Evolutionary conservation across 2,329 filamentous ascomycete genomes (phyloP).

Genomic region (Arthrinium phaeospermum): DNA sequence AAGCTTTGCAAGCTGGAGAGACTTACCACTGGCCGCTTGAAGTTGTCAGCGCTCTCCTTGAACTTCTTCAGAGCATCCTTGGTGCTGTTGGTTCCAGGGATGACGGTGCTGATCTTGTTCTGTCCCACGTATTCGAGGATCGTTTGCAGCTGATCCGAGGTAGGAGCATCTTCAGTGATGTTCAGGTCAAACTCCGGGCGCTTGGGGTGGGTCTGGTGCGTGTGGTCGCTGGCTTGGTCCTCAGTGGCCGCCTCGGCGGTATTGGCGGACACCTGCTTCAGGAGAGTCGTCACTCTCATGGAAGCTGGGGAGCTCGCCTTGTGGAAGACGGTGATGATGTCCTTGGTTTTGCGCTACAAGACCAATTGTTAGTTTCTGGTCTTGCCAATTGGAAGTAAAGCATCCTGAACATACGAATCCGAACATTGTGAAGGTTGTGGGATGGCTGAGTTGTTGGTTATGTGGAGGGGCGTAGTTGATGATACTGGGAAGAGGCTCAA

Average conservation of each 20-base stretch:
- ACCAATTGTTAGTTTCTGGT: background rate
- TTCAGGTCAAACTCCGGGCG: constrained; percentile 84
- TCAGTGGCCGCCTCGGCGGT: constrained; percentile 71
- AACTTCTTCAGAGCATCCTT: constrained; percentile 82
- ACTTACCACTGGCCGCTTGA: constrained; percentile 80
- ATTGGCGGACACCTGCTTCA: constrained; percentile 80
- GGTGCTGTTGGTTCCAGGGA: constrained; percentile 75
- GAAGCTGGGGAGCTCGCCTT: constrained; percentile 77
- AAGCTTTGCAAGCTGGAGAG: background rate
- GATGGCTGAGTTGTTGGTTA: background rate
- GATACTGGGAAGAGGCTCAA: background rate
- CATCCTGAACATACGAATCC: constrained; percentile 47
- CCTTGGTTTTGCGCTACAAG: constrained; percentile 74
- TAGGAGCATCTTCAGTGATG: constrained; percentile 80
- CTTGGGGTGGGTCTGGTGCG: constrained; percentile 58
- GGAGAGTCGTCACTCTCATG: constrained; percentile 71
- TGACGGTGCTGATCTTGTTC: constrained; percentile 62
- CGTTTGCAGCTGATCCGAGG: constrained; percentile 79
- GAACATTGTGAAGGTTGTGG: constrained; percentile 46
- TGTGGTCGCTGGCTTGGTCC: constrained; percentile 74
- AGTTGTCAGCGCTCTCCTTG: constrained; percentile 69
- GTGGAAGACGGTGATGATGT: constrained; percentile 97
- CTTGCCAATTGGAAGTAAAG: background rate
- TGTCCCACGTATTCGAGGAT: constrained; percentile 83
- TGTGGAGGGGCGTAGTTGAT: background rate